Conservation (phyloP, 202 grass and related monocot genomes). For the Carex sylvatica region DNA sequence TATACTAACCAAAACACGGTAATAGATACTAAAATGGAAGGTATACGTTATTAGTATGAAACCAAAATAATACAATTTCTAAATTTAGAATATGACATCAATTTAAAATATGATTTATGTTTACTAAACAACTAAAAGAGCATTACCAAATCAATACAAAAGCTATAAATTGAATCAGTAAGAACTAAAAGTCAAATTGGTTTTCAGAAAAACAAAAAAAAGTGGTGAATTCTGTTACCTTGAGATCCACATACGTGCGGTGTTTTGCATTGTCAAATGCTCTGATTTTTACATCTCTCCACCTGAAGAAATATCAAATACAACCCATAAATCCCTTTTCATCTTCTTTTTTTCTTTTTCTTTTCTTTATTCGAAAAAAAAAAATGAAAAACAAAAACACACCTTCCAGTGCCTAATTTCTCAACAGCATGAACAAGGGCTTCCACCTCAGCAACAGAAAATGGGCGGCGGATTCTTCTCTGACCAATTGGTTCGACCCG, state of each 20-base stretch:
- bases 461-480: constrained; percentile 79
- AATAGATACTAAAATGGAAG: neutral
- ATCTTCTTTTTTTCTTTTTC: neutral
- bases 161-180: neutral
- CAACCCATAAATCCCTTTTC: constrained; percentile 25
- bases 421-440: constrained; percentile 92
- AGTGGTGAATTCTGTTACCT: constrained; percentile 51
- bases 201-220: neutral
- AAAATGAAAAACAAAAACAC: constrained; percentile 24
- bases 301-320: constrained; percentile 53
- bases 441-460: constrained; percentile 95
- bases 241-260: constrained; percentile 94
- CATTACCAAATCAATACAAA: neutral
- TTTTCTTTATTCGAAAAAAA: constrained; percentile 13
- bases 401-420: constrained; percentile 99
- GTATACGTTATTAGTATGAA: constrained; percentile 12
- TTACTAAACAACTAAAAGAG: neutral
- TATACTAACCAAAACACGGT: neutral
- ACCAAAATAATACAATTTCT: constrained; percentile 8
- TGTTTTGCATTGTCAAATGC: constrained; percentile 94
- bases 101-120: neutral
- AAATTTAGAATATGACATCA: constrained; percentile 17
- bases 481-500: constrained; percentile 65
- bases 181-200: constrained; percentile 20
- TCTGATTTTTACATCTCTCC: constrained; percentile 92